Evolutionary conservation across 169 alveolate species (phyloP).

Genomic region (Cryptosporidium andersoni): DNA sequence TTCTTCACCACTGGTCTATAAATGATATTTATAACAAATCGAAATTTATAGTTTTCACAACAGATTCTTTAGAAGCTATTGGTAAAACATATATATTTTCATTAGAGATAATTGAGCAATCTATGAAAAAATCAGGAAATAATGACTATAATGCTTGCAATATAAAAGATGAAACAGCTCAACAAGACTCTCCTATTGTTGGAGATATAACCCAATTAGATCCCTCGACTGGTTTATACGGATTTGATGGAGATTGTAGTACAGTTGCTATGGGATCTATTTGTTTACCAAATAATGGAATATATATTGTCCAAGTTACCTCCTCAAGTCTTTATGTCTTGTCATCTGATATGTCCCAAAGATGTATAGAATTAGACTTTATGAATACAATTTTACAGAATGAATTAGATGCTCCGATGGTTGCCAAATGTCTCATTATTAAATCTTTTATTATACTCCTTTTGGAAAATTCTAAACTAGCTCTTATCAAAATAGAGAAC

Average conservation of each 20-base stretch:
- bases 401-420: constrained; percentile 60
- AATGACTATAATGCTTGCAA: background rate
- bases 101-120: constrained; percentile 6
- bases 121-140: background rate
- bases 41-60: constrained; percentile 37
- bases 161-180: background rate
- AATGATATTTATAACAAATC: constrained; percentile 29
- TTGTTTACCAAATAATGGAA: background rate
- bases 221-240: constrained; percentile 45
- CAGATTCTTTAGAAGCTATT: constrained; percentile 60
- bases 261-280: constrained; percentile 52
- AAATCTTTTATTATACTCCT: constrained; percentile 11
- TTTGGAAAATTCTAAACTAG: constrained; percentile 54
- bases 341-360: constrained; percentile 4
- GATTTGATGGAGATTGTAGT: constrained; percentile 44
- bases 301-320: constrained; percentile 22
- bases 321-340: constrained; percentile 31
- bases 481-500: background rate
- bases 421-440: constrained; percentile 24
- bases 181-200: background rate
- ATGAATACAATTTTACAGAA: constrained; percentile 2
- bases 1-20: constrained; percentile 47
- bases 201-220: constrained; percentile 62
- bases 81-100: constrained; percentile 59
- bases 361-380: constrained; percentile 39